Base-by-base conservation (phyloP, 1,284 basidiomycete species). In the Paramarasmius palmivorus region DNA sequence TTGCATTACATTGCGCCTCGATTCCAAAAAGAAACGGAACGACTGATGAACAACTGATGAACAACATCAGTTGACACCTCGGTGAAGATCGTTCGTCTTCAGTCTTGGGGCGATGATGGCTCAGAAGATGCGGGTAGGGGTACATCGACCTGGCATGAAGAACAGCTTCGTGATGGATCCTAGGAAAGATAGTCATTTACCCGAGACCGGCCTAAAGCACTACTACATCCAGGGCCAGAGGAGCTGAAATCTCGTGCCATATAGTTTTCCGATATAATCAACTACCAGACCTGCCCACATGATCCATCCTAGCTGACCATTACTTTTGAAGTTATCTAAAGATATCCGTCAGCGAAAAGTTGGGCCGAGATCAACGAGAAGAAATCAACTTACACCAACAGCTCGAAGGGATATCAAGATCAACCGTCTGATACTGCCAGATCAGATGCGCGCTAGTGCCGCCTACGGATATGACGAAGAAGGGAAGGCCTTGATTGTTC, bases 361-460 rank as follows among this genome's bases (percentile, higher is more conserved):
- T 47, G 6, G n/a, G 32, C 9, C 9, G 8, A 14, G 15, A 46
- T 15, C 9, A 23, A 50, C 35, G 15, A 45, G 57, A 29, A 36
- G 54, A 3, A 32, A 10, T 17, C 3, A 54, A 52, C 73, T 61
- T 59, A 76, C 76, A 55, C 72, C 78, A 75, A 65, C 86, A 88
- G 63, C 84, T 85, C n/a, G 71, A 68, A 2, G 80, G 76, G 2
- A 67, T 69, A 25, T 81, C 73, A 20, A 85, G 67, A 59, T 86
- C 73, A 40, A 83, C 75, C 0, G 74, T 79, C 20, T 63, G 57
- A 53, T 82, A 76, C 63, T 90, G 87, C 82, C 83, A 85, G 2
- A 76, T 59, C 8, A 88, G 66, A 57, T 78, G 74, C 25, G 59
- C 20, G 12, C 64, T 57, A 1, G 73, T 67, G 2, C 81, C 83